These are phyloP conservation scores for Hypericum perforatum DNA, from an alignment of 345 rosid genomes.

Conservation along the genomic window DNA sequence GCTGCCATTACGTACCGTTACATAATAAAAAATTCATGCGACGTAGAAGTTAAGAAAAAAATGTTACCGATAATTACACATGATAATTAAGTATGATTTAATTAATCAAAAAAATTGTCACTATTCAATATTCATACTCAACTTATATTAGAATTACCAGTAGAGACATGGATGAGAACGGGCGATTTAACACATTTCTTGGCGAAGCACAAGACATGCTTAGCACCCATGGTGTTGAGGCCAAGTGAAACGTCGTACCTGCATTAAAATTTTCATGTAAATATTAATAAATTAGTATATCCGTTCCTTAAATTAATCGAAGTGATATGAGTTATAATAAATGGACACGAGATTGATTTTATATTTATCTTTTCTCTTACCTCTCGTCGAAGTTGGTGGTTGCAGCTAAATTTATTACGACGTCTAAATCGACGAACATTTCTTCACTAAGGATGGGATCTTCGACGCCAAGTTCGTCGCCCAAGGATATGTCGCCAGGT, in stretches of 20 bases:
- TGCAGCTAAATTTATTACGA: constrained; percentile 25
- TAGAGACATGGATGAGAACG: constrained; percentile 39
- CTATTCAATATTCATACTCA: too few relatives aligned
- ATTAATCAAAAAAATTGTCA: too few relatives aligned
- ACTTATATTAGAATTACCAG: constrained; percentile 22
- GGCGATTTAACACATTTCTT: constrained; percentile 38
- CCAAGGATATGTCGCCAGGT: constrained; percentile 20
- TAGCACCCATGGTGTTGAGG: constrained; percentile 54
- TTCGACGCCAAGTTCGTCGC: constrained; percentile 19
- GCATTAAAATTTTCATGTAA: constrained; percentile 4
- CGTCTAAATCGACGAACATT: constrained; percentile 18
- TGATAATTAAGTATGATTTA: too few relatives aligned
- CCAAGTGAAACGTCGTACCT: constrained; percentile 42
- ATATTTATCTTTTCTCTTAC: not conserved
- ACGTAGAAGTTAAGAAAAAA: too few relatives aligned
- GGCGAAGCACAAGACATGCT: constrained; percentile 41
- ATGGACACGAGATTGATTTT: not conserved
- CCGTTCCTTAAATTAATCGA: too few relatives aligned
- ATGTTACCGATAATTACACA: too few relatives aligned
- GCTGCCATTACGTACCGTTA: too few relatives aligned
- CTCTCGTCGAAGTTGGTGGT: constrained; percentile 34
- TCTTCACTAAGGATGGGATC: constrained; percentile 13
- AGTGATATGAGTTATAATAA: too few relatives aligned
- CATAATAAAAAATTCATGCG: too few relatives aligned
- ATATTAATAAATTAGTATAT: too few relatives aligned